Base-by-base conservation (phyloP, 1,284 basidiomycete species). In the Neolentinus lepideus region DNA sequence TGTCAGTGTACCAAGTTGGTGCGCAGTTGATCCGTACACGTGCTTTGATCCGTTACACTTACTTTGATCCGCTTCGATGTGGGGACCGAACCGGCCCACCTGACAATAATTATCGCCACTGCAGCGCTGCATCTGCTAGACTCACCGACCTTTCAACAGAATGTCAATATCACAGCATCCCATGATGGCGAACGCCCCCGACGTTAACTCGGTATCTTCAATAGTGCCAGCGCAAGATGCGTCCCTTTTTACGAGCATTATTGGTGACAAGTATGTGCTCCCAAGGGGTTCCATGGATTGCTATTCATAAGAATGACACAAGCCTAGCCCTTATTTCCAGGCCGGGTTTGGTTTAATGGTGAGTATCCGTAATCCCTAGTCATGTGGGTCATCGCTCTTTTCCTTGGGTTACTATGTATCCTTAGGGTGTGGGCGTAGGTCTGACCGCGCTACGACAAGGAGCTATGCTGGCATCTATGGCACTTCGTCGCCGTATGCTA, bases 291-390 rank as follows among this genome's bases (percentile, higher is more conserved):
- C 31, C 46, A 8, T 24, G 25, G 26, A 43, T 48, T n/a, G 61
- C 27, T 46, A 50, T 51, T 14, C 38, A n/a, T 21, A 43, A 6
- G 38, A n/a, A 43, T 43, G 8, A 43, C 16, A 56, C 64, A 74
- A 76, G 72, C 66, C 64, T 62, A 98, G 94, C 67, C 94, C 93
- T 33, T 94, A 92, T 73, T 98, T 98, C 64, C 92, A 94, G 65
- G 95, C 95, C 52, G 95, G 94, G 25, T 96, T 96, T 61, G 95
- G 94, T 50, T 80, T 98, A 21, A 95, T 97, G 93, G 94, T 94
- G 60, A 62, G 77, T 43, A 16, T 35, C 33, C 38, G n/a, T 43
- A 21, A 43, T 21, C 6, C 10, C 64, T 47, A 27, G 21, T 9
- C n/a, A 29, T 26, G 12, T 33, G 16, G 33, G 26, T 31, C 22